These are phyloP conservation scores for Boletus sp. DNA, from an alignment of 768 basidiomycete genomes.

Conservation along the genomic window DNA sequence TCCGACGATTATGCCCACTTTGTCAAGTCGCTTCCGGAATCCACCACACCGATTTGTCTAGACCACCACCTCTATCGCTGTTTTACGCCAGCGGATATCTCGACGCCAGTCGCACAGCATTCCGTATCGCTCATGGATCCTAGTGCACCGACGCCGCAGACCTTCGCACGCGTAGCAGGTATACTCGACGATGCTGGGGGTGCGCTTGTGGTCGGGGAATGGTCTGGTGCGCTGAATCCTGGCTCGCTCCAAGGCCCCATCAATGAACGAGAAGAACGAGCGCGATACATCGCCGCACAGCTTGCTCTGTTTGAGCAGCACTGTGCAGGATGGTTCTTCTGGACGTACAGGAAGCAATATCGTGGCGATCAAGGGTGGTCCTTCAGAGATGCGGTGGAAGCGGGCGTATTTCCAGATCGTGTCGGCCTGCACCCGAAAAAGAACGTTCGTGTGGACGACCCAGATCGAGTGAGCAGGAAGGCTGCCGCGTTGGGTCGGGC, in stretches of 20 bases:
- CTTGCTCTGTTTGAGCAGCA: conserved; percentile 57
- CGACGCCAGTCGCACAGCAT: conserved; percentile 53
- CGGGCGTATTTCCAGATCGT: conserved; percentile 56
- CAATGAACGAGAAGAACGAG: conserved; percentile 40
- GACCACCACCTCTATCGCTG: conserved; percentile 87
- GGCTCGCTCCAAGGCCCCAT: conserved; percentile 49
- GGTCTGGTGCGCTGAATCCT: conserved; percentile 73
- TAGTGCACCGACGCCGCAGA: conserved; percentile 37
- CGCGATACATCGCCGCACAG: conserved; percentile 59
- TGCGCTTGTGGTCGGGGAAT: conserved; percentile 70
- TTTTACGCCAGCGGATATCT: conserved; percentile 59
- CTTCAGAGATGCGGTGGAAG: conserved; percentile 58
- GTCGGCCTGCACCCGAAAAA: conserved; percentile 42
- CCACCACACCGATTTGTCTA: conserved; percentile 49
- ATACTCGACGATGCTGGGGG: conserved; percentile 41
- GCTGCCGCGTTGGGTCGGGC: conserved; percentile 32
- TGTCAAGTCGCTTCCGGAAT: conserved; percentile 34
- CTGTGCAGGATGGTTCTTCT: conserved; percentile 79
- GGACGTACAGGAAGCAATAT: conserved; percentile 75
- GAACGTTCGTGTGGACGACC: conserved; percentile 13
- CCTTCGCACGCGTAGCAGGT: conserved; percentile 37
- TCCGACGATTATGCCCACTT: conserved; percentile 60
- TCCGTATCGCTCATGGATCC: conserved; percentile 43
- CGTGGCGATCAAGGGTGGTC: conserved; percentile 74
- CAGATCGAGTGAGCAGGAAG: conserved; percentile 24